Evolutionary conservation across 305 asterid species (phyloP), one percentile per base, ranked within the genome.

Genomic region (Ajuga reptans): DNA sequence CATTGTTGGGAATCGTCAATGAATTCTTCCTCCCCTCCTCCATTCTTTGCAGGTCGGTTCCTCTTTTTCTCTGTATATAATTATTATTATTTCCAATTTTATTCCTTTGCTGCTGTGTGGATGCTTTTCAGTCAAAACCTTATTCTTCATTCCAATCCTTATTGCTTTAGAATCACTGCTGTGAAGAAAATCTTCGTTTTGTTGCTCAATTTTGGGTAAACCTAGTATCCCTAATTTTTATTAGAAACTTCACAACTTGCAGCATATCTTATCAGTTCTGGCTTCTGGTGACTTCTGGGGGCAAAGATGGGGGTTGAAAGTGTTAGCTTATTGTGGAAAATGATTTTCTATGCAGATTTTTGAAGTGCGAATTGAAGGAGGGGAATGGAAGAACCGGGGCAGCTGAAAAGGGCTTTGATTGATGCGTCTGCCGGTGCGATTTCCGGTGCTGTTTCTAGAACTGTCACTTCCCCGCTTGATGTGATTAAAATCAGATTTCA

Each of bases 401-500:
- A 86, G 84, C 78, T 90, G 29, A 88, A 87, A 68, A 79, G 90
- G 86, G 93, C 91, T 42, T 66, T 86, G 66, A 83, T 88, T 70
- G 87, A 90, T 78, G 84, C 88, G 7, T 64, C 96, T 0, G 95
- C 98, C 0, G 97, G 97, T 73, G 96, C 97, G 8, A 78, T 92
- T 60, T 78, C 97, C n/a, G 97, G 98, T 24, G 96, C 68, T 43
- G 47, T 92, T 43, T 89, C 96, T 0, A 84, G 98, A 75, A 88
- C 89, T 2, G 86, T 89, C 12, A 92, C 97, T 0, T 90, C 98
- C 15, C 97, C 98, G 9, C 89, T 92, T 33, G 98, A 92, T 81
- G 97, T 92, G 24, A 88, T 92, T 76, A 90, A 92, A 79, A 92
- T 92, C 66, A 83, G 98, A 80, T 92, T 92, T 78, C 97, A 92